Conservation (phyloP, 352 stramenopile species). For the Pythium pyrilobum region DNA sequence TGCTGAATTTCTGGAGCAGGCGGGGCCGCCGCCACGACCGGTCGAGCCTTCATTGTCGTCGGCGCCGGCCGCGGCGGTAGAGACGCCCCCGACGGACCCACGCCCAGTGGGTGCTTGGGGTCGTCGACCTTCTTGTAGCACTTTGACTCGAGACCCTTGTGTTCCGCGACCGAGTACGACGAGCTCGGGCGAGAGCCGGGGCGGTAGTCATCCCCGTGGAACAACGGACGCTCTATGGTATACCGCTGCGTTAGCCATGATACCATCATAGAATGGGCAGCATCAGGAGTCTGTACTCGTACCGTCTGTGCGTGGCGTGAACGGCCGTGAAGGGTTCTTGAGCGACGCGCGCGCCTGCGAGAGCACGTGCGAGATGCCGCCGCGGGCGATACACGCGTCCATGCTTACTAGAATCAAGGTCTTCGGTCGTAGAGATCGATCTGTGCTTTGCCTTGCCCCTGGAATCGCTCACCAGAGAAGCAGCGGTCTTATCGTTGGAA, state of each 20-base stretch:
- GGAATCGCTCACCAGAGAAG: no score
- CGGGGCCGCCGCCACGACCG: no score
- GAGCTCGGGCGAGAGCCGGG: conserved; percentile 61
- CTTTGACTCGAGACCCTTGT: conserved; percentile 24
- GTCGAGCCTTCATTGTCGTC: no score
- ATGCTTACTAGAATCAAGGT: no score
- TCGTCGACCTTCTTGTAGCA: conserved; percentile 10
- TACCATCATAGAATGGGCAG: neutral
- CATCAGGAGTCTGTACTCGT: neutral
- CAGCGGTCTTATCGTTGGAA: no score
- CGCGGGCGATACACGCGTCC: conserved; percentile 69
- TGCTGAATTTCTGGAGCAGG: no score
- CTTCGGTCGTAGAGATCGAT: no score
- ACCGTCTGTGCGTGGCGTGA: conserved; percentile 56
- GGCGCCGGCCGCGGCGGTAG: conserved; percentile 3
- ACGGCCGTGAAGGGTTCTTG: conserved; percentile 78
- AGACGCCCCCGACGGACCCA: neutral
- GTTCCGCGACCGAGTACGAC: conserved; percentile 46
- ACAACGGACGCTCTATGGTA: conserved; percentile 49
- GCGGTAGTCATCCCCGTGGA: conserved; percentile 75
- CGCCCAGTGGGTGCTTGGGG: neutral
- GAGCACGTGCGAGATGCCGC: conserved; percentile 75
- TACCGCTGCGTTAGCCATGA: no score
- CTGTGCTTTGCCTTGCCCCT: no score
- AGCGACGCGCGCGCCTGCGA: conserved; percentile 73